phyloP scores from a whole-genome alignment of 768 basidiomycete genomes.

The Pulveroboletus frians region DNA sequence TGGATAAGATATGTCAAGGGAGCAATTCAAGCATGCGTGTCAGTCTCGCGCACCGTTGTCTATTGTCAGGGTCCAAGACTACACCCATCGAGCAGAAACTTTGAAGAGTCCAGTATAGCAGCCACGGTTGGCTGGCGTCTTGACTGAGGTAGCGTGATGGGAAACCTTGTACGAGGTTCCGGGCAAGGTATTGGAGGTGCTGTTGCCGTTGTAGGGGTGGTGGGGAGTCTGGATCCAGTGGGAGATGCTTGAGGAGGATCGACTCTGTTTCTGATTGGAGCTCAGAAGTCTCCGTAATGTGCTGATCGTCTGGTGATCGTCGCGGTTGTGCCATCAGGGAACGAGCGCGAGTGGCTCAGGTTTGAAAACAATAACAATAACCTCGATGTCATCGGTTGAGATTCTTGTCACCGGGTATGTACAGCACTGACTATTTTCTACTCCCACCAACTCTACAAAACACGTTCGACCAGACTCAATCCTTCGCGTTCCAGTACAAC shows the following conservation, averaged over 20 bases:
- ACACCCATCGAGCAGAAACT: constrained; percentile 76
- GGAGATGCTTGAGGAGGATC: constrained; percentile 51
- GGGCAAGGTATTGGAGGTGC: constrained; percentile 73
- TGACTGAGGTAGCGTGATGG: constrained; percentile 75
- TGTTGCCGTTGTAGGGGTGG: constrained; percentile 51
- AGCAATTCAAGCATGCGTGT: no score
- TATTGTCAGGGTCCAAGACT: constrained; percentile 69
- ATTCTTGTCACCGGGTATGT: background rate
- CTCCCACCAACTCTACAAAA: constrained; percentile 38
- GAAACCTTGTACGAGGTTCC: constrained; percentile 73
- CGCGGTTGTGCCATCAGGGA: constrained; percentile 20
- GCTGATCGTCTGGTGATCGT: constrained; percentile 50
- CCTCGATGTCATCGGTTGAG: background rate
- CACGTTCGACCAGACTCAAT: constrained; percentile 63
- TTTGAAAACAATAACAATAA: background rate
- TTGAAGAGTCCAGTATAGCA: constrained; percentile 90
- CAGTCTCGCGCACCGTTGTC: constrained; percentile 51
- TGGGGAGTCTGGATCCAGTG: constrained; percentile 25
- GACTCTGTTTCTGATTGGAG: constrained; percentile 64
- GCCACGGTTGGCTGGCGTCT: constrained; percentile 94
- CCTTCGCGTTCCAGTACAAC: constrained; percentile 68
- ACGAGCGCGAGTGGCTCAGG: background rate
- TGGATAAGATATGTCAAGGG: background rate
- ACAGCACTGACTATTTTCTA: background rate
- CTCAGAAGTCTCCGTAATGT: constrained; percentile 57